Percentiles rank a stretch among this genome's conserved stretches.
phyloP scores from a whole-genome alignment of 139 green algal genomes.

The Volvox africanus region DNA sequence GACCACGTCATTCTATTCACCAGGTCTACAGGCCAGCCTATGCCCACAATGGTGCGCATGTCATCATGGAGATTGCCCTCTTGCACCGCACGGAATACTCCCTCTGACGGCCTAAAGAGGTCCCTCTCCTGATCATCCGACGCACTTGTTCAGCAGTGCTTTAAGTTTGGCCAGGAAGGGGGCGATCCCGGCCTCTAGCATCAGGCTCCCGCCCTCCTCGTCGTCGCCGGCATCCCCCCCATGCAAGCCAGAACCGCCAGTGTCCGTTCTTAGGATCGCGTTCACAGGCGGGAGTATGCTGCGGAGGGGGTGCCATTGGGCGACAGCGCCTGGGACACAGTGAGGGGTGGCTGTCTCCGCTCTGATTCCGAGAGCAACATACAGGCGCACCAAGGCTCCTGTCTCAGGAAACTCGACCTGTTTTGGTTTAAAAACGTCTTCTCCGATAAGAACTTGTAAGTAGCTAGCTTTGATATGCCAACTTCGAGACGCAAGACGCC shows the following conservation, averaged over 20 bases:
- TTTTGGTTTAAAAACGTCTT: too few relatives aligned
- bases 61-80: too few relatives aligned
- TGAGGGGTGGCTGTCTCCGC: background rate
- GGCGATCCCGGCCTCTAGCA: conserved; percentile 27
- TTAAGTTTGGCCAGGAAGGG: conserved; percentile 46
- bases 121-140: too few relatives aligned
- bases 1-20: too few relatives aligned
- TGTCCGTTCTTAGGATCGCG: background rate
- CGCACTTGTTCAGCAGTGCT: conserved; percentile 32
- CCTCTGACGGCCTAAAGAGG: too few relatives aligned
- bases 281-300: conserved; percentile 40
- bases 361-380: conserved; percentile 16
- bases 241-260: background rate
- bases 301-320: conserved; percentile 18
- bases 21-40: too few relatives aligned
- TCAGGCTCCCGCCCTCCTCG: background rate
- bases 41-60: too few relatives aligned
- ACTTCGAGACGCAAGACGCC: background rate
- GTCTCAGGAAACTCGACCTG: conserved; percentile 31
- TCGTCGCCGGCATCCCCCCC: background rate
- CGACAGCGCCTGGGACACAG: background rate
- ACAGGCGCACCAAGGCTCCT: conserved; percentile 22
- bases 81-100: too few relatives aligned
- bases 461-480: too few relatives aligned
- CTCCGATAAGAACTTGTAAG: background rate